Base-by-base conservation (phyloP, 305 asterid genomes). In the Solanum aculeatissimum region DNA sequence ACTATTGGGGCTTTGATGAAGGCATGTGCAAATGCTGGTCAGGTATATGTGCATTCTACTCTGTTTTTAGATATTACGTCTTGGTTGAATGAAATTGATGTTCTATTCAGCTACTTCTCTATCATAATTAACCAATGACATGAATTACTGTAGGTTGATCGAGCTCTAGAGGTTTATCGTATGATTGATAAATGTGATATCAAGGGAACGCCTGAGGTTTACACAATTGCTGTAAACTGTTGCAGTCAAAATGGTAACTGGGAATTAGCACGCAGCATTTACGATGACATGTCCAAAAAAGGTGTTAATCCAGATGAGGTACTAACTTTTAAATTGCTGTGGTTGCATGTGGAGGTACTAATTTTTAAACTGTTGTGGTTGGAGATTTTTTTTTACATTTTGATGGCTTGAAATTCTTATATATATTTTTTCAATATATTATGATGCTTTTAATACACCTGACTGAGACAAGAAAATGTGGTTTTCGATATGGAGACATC, bases 1-100 rank as follows among this genome's bases (percentile, higher is more conserved):
- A 97, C 99, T 69, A 78, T 97, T 83, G 99, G 99, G 90, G 98
- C 99, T 81, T 89, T 97, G 87, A 97, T 97, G 97, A 97, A 97
- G 90, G 98, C 99, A 60, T 97, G 99, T 85, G 92, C 91, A 84
- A 89, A 89, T 82, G 90, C 92, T 88, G 96, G 97, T 87, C 93
- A 92, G 95, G 99, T 95, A 85, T 82, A 92, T 71, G 42, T 65
- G 60, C 72, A 62, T 35, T 35, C 45, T 66, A 62, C 21, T 35
- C 45, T 66, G 51, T 47, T 82, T 82, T 65, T 49, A 53, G 40
- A 58, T 69, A 45, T 32, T 16, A 62, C 19, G 16, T 42, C 47
- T 80, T 15, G 16, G 38, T 78, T 65, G 68, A 27, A 57, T 29
- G 49, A 38, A 54, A 40, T 51, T 38, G 9, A 16, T 85, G 68